Percentiles rank a stretch among this genome's conserved stretches.
phyloP scores from a whole-genome alignment of 129 eudicot species.

The Centella asiatica region DNA sequence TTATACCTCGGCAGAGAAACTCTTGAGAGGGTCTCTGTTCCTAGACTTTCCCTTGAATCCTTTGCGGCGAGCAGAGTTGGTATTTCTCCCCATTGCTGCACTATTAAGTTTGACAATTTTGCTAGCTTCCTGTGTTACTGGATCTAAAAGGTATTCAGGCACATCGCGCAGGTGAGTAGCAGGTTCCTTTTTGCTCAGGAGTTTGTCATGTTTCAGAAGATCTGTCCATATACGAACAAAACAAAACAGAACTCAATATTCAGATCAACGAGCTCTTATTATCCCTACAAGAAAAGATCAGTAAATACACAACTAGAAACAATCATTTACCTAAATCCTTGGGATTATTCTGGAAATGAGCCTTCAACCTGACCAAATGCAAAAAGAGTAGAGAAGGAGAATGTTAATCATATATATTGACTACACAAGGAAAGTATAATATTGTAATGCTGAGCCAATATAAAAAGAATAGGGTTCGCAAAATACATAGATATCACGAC shows the following conservation, averaged over 20 bases:
- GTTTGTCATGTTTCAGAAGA: constrained; percentile 90
- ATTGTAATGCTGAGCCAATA: no score
- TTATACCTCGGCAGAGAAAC: constrained; percentile 62
- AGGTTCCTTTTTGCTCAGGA: constrained; percentile 83
- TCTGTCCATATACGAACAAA: constrained; percentile 30
- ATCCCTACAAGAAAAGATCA: neutral
- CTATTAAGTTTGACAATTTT: constrained; percentile 74
- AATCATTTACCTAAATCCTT: constrained; percentile 66
- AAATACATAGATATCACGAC: no score
- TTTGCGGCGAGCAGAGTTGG: constrained; percentile 27
- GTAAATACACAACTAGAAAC: neutral
- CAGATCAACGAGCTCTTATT: neutral
- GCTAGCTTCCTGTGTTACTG: constrained; percentile 88
- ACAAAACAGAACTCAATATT: neutral
- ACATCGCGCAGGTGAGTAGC: constrained; percentile 77
- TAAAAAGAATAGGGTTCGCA: no score
- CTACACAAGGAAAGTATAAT: no score
- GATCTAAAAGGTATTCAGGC: constrained; percentile 78
- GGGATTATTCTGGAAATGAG: constrained; percentile 94
- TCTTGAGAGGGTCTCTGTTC: constrained; percentile 78
- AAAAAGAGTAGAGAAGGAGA: neutral
- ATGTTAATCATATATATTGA: no score
- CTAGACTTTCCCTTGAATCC: constrained; percentile 54
- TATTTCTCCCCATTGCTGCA: constrained; percentile 68
- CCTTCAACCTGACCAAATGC: constrained; percentile 59